phyloP scores from a whole-genome alignment of 1,284 basidiomycete species.

The Trametes polyzona region DNA sequence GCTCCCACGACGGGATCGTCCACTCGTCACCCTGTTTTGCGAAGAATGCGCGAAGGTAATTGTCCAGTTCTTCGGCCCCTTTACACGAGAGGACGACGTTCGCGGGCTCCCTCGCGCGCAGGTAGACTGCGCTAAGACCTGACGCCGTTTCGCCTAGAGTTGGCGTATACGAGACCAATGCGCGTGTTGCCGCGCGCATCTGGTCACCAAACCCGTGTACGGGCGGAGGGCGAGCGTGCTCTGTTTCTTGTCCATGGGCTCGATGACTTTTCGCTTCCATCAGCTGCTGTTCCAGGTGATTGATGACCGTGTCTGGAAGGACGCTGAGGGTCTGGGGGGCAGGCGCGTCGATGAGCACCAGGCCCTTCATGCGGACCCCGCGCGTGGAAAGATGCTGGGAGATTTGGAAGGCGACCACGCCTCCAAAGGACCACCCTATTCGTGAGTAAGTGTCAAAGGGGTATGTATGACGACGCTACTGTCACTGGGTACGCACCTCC shows the following conservation, averaged over 20 bases:
- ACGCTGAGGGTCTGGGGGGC: conserved; percentile 52
- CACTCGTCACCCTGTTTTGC: conserved; percentile 46
- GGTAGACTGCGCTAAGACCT: conserved; percentile 20
- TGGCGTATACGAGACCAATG: conserved; percentile 28
- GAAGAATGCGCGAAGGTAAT: conserved; percentile 44
- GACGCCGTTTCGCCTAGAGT: conserved; percentile 1
- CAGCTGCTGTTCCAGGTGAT: conserved; percentile 25
- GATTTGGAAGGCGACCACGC: conserved; percentile 68
- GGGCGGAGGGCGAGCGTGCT: no score
- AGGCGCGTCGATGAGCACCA: conserved; percentile 71
- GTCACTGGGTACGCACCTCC: conserved; percentile 63
- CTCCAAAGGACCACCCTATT: conserved; percentile 80
- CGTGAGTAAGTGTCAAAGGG: neutral
- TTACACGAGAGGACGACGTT: neutral
- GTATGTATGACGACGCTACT: neutral
- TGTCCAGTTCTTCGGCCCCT: conserved; percentile 8
- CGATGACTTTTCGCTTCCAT: neutral
- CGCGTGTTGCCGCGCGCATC: conserved; percentile 28
- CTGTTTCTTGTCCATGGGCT: neutral
- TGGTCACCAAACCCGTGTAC: conserved; percentile 16
- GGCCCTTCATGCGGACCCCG: conserved; percentile 52
- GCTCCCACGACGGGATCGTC: conserved; percentile 58
- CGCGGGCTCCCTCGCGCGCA: conserved; percentile 22
- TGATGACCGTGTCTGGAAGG: conserved; percentile 54
- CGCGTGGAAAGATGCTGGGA: conserved; percentile 52